Evolutionary conservation across 108 stramenopile species (phyloP).

Genomic region (Nannochloropsis salina): DNA sequence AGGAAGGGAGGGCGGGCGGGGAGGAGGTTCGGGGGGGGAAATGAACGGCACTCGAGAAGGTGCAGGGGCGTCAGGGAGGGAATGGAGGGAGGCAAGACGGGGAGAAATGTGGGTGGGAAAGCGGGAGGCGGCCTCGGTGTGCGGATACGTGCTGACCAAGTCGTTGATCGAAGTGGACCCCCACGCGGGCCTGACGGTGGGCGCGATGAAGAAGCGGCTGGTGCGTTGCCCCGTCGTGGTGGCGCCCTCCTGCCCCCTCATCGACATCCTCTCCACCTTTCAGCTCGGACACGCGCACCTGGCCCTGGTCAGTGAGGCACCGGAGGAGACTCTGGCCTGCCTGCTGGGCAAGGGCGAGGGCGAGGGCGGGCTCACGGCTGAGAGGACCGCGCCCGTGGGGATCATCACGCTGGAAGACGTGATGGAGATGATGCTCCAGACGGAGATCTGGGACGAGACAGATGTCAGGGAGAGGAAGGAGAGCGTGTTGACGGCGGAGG

Average conservation of each 20-base stretch:
- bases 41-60: neutral
- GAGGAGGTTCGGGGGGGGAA: neutral
- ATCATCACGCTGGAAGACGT: slow-evolving; percentile 49
- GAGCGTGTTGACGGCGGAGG: too few species aligned
- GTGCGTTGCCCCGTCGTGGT: slow-evolving; percentile 43
- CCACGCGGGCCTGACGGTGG: neutral
- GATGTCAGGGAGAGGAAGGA: slow-evolving; percentile 49
- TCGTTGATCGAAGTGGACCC: neutral
- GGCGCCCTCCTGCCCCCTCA: slow-evolving; percentile 24
- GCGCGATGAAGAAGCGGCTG: slow-evolving; percentile 6
- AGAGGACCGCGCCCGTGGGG: slow-evolving; percentile 36
- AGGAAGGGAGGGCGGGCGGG: neutral
- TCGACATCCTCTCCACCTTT: slow-evolving; percentile 43
- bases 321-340: neutral
- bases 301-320: slow-evolving; percentile 34
- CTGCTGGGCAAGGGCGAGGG: slow-evolving; percentile 22
- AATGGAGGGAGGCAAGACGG: neutral
- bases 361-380: slow-evolving; percentile 30
- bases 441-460: slow-evolving; percentile 95
- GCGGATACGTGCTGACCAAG: neutral
- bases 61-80: neutral
- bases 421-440: slow-evolving; percentile 47
- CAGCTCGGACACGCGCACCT: slow-evolving; percentile 42
- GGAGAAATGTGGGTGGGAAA: neutral
- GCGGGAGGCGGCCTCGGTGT: neutral